Evolutionary conservation across 306 rosid genomes (phyloP), one percentile per base, ranked within the genome.

Genomic region (Crotalaria pallida): DNA sequence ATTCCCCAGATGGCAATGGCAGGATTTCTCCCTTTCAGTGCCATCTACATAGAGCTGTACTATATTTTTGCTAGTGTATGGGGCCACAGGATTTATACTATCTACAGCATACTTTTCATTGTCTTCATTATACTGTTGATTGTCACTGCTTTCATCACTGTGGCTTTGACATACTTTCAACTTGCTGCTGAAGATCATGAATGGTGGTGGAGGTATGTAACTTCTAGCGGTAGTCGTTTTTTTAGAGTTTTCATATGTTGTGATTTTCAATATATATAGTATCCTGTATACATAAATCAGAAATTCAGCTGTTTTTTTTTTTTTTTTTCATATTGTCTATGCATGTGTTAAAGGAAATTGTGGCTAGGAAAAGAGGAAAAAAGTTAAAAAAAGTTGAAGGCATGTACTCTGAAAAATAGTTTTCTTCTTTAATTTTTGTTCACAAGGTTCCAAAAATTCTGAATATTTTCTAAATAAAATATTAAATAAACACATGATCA

Each of bases 1-100:
- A 10, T 93, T 81, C 98, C 98, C 63, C 98, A 93, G 86, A 90
- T 93, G 98, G 98, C 97, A 65, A 93, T 93, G 98, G 96, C 98
- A 23, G 97, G 98, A 67, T 93, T 93, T 77, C 97, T 93, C 33
- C 98, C 98, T 52, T 93, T 93, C 82, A 93, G 98, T 79, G 98
- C 98, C 50, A 93, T 93, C 60, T 93, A 93, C 81, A 93, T 93
- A 52, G 98, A 93, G 86, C 85, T 93, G 68, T 93, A 93, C 90
- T 93, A 93, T 87, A 93, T 93, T 67, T 93, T 93, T 76, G 98
- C 98, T 26, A 93, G 96, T 48, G 97, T 93, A 7, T 93, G 98
- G 98, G 98, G 98, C 78, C 98, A 93, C 85, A 90, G 90, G 85
- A 93, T 93, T 56, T 93, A 93, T 81, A 93, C 98, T 38, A 88